These are phyloP conservation scores for Lentinus polychrous DNA, from an alignment of 1,284 basidiomycete genomes.

Conservation along the genomic window DNA sequence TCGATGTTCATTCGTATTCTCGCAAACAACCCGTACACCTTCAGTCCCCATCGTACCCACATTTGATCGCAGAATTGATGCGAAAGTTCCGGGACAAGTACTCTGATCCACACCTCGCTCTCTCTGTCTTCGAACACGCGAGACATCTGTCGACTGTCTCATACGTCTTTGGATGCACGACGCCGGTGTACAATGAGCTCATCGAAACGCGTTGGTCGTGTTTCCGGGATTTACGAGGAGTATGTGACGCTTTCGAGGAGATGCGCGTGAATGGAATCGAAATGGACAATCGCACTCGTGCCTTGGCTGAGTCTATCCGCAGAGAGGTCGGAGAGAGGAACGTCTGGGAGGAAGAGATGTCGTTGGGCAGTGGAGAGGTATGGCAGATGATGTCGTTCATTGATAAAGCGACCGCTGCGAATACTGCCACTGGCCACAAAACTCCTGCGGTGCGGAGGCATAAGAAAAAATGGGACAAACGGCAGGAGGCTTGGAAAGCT, in stretches of 20 bases:
- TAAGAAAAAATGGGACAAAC: slow-evolving; percentile 14
- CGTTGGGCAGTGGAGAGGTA: slow-evolving; percentile 36
- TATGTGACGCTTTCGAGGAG: slow-evolving; percentile 67
- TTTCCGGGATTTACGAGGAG: slow-evolving; percentile 73
- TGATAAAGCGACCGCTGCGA: slow-evolving; percentile 27
- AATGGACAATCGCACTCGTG: slow-evolving; percentile 53
- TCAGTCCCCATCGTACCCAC: slow-evolving; percentile 63
- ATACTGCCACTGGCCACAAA: too few species aligned
- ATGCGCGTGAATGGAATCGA: slow-evolving; percentile 76
- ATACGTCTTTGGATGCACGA: slow-evolving; percentile 83
- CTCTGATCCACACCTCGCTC: slow-evolving; percentile 70
- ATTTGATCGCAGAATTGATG: slow-evolving; percentile 71
- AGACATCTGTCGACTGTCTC: slow-evolving; percentile 65
- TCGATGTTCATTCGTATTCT: slow-evolving; percentile 17
- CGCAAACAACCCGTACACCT: slow-evolving; percentile 23
- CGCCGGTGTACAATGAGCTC: slow-evolving; percentile 80
- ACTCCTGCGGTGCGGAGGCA: neutral
- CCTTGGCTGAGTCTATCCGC: slow-evolving; percentile 60
- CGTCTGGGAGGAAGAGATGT: slow-evolving; percentile 41
- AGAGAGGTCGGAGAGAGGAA: slow-evolving; percentile 51
- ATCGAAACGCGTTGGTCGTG: slow-evolving; percentile 74
- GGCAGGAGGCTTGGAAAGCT: slow-evolving; percentile 19
- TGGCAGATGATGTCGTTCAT: slow-evolving; percentile 31
- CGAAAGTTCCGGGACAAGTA: slow-evolving; percentile 69
- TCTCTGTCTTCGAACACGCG: slow-evolving; percentile 79